phyloP scores from a whole-genome alignment of 1,284 basidiomycete species.

The Ganoderma resinaceum region DNA sequence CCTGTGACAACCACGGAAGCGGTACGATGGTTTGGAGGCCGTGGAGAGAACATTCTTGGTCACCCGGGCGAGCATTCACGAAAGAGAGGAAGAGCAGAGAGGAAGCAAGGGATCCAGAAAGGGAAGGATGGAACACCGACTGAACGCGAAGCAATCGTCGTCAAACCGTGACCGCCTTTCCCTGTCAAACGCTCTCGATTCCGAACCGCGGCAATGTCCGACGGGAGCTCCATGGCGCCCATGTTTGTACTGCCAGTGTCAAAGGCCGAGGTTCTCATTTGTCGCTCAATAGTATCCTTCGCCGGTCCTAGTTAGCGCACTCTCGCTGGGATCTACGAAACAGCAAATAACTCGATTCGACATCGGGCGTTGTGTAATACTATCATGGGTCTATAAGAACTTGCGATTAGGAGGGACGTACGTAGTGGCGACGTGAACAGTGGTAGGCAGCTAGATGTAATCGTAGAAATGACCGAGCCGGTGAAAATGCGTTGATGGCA shows the following conservation, averaged over 20 bases:
- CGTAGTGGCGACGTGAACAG: conserved; percentile 12
- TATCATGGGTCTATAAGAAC: conserved; percentile 21
- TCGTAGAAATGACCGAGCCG: conserved; percentile 16
- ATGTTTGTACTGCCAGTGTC: not conserved
- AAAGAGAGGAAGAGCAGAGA: conserved; percentile 20
- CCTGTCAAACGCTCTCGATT: conserved; percentile 7
- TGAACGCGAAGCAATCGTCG: not conserved
- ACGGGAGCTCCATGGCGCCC: not conserved
- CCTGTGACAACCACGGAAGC: conserved; percentile 53
- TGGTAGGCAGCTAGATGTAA: conserved; percentile 14
- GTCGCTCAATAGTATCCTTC: not conserved
- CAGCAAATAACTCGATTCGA: conserved; percentile 15
- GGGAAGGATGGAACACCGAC: conserved; percentile 16
- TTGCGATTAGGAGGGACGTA: conserved; percentile 26
- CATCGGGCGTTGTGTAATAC: conserved; percentile 12
- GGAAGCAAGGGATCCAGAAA: conserved; percentile 20
- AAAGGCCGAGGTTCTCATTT: not conserved
- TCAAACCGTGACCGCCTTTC: not conserved
- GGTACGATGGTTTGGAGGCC: conserved; percentile 46
- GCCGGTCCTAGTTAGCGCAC: conserved; percentile 4
- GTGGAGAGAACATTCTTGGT: conserved; percentile 50
- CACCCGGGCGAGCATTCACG: conserved; percentile 61
- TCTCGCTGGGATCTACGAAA: not conserved
- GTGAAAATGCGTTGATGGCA: conserved; percentile 18
- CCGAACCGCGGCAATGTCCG: conserved; percentile 22